Evolutionary conservation across 257 asterid genomes (phyloP).

Genomic region (Rhazya stricta): DNA sequence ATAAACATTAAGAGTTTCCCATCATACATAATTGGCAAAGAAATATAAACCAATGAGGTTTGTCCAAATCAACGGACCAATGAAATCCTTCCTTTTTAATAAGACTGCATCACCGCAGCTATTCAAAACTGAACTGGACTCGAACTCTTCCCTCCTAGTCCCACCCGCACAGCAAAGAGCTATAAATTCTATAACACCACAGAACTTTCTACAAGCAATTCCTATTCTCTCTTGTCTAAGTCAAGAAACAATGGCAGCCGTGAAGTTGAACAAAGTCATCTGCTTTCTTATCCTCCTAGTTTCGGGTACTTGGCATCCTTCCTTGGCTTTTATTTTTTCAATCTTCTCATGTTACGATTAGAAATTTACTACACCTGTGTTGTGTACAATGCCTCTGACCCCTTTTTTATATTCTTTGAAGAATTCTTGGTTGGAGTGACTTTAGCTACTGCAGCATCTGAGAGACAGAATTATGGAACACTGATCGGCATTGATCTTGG

Average conservation of each 20-base stretch:
- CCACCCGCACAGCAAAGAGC: too few species aligned
- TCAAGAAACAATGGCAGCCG: not conserved
- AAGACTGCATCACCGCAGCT: too few species aligned
- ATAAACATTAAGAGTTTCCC: conserved; percentile 18
- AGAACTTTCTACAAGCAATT: too few species aligned
- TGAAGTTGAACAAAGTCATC: not conserved
- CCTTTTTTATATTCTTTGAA: not conserved
- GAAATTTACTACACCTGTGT: too few species aligned
- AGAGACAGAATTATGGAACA: not conserved
- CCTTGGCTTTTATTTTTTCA: too few species aligned
- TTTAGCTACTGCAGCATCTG: not conserved
- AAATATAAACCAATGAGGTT: not conserved
- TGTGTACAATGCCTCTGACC: not conserved
- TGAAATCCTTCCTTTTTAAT: not conserved
- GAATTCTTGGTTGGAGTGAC: not conserved
- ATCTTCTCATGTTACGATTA: too few species aligned
- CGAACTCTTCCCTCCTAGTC: too few species aligned
- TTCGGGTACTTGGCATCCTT: not conserved
- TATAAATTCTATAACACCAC: too few species aligned
- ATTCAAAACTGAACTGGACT: too few species aligned
- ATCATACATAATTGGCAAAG: too few species aligned
- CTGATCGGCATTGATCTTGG: conserved; percentile 10
- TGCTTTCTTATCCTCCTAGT: not conserved
- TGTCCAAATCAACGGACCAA: not conserved
- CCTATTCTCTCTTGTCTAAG: too few species aligned